Percentiles rank a stretch among this genome's conserved stretches.
These are phyloP conservation scores for Medicago truncatula DNA, from an alignment of 306 rosid genomes.

Conservation along the genomic window DNA sequence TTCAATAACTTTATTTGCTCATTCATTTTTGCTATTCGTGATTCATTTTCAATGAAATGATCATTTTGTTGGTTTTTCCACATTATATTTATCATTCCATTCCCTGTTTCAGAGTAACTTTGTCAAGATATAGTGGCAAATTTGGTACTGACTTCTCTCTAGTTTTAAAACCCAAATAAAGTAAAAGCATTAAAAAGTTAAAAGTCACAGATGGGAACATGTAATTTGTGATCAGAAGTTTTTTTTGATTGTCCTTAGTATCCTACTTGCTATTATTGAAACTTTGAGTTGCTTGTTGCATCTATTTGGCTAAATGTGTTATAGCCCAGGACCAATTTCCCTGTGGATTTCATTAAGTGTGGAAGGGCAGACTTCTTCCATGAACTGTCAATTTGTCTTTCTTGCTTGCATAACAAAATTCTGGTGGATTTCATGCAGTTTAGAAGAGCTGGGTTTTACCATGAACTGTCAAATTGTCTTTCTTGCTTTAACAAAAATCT, in stretches of 20 bases:
- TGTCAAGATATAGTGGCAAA: not conserved
- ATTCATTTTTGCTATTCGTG: not conserved
- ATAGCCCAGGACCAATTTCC: not conserved
- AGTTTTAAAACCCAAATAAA: too few relatives aligned
- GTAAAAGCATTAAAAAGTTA: not conserved
- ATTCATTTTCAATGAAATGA: not conserved
- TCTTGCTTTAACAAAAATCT: slow-evolving; percentile 10
- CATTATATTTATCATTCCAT: not conserved
- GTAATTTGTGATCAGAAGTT: not conserved
- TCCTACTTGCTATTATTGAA: not conserved
- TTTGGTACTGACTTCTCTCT: too few relatives aligned
- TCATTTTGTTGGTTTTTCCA: not conserved
- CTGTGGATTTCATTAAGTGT: not conserved
- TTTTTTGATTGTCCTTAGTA: not conserved
- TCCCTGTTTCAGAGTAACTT: not conserved
- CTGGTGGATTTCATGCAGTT: not conserved
- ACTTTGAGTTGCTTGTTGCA: not conserved
- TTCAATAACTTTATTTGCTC: slow-evolving; percentile 6
- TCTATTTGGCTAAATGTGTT: not conserved
- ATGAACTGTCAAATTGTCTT: not conserved
- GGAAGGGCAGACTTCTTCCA: not conserved
- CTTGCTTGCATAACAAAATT: slow-evolving; percentile 10
- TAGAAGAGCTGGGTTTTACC: not conserved
- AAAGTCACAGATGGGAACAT: not conserved
- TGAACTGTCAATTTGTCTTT: not conserved